A percentile compares a stretch with the other conserved stretches of the same genome.
Evolutionary conservation across 1,139 yeast species (phyloP).

Genomic region (Protomyces inundatus): DNA sequence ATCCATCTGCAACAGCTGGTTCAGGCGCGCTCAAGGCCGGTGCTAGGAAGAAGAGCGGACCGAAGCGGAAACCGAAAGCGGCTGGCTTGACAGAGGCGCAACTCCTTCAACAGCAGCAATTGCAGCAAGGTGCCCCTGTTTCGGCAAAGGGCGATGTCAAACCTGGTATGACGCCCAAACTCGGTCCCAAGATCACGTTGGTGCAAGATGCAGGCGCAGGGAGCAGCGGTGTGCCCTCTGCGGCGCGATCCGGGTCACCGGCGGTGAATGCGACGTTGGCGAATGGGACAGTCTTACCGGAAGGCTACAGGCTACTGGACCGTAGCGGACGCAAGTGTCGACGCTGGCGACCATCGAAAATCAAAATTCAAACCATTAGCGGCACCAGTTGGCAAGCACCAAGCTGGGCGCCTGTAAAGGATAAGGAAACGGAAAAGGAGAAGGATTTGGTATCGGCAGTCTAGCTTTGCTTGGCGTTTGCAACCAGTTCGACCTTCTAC

Average conservation of each 20-base stretch:
- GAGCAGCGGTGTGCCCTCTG: neutral
- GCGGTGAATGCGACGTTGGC: neutral
- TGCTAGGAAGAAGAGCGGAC: neutral
- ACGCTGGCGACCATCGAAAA: neutral
- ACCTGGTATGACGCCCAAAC: no score
- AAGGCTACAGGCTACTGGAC: neutral
- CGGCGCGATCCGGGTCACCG: neutral
- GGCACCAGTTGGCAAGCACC: neutral
- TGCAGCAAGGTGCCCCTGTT: neutral
- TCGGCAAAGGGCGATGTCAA: no score
- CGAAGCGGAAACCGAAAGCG: neutral
- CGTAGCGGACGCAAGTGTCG: neutral
- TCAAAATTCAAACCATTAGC: neutral
- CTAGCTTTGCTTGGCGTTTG: no score
- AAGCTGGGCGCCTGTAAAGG: neutral
- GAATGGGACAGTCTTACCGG: neutral
- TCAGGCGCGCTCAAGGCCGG: neutral
- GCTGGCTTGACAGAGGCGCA: neutral
- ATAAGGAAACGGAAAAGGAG: no score
- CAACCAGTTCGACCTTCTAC: no score
- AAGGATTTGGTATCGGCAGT: no score
- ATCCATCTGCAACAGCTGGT: neutral
- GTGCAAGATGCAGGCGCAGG: neutral
- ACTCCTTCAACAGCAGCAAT: neutral
- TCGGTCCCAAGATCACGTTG: no score